Conservation (phyloP, 176 grass and related monocot genomes). For the Typha latifolia region DNA sequence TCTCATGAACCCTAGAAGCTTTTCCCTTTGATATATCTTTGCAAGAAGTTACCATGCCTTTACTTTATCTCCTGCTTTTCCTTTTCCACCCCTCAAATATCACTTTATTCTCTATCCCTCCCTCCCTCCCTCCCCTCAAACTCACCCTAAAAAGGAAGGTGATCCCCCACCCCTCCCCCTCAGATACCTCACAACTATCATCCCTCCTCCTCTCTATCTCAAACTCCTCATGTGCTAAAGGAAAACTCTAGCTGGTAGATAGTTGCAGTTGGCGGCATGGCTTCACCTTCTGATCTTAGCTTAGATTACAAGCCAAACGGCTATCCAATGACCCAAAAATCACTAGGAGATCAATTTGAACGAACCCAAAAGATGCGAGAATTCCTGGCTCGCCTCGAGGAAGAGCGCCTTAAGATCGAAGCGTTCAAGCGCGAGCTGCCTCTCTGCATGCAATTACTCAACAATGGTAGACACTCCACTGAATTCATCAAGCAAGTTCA, state of each 20-base stretch:
- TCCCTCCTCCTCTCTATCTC: not conserved
- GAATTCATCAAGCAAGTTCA: too few species aligned
- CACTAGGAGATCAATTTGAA: conserved; percentile 27
- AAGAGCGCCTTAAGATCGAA: conserved; percentile 92
- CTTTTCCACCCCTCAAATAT: conserved; percentile 44
- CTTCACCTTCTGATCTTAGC: conserved; percentile 77
- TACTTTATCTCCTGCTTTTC: conserved; percentile 54
- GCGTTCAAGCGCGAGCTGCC: conserved; percentile 98
- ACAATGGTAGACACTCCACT: conserved; percentile 38
- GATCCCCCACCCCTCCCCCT: conserved; percentile 43
- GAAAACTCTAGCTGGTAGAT: too few species aligned
- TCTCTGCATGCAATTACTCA: conserved; percentile 96
- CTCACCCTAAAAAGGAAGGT: conserved; percentile 64
- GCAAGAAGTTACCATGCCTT: conserved; percentile 99
- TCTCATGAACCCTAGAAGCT: conserved; percentile 55
- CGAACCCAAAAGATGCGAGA: conserved; percentile 73
- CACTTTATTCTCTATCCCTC: conserved; percentile 58
- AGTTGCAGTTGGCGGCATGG: conserved; percentile 25
- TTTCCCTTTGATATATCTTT: conserved; percentile 76
- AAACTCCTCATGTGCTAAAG: too few species aligned
- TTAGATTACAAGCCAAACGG: conserved; percentile 72
- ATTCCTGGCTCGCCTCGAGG: conserved; percentile 66
- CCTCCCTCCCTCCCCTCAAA: not conserved
- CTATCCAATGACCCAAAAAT: conserved; percentile 23
- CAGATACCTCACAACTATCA: not conserved